Percentiles rank a stretch among this genome's conserved stretches.
Evolutionary conservation across 129 eudicot genomes (phyloP).

Genomic region (Arctium minus): DNA sequence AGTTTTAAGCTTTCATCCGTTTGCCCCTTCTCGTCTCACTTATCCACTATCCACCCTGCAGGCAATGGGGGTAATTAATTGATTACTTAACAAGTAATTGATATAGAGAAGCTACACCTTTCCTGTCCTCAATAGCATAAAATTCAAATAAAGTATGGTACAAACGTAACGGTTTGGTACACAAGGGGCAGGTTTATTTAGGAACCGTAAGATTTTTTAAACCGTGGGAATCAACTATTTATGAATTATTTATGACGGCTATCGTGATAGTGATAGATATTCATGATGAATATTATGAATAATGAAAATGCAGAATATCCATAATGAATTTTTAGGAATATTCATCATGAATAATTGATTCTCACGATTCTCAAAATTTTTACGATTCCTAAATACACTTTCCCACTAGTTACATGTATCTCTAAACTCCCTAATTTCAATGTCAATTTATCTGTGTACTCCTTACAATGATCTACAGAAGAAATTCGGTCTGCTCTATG

Average conservation of each 20-base stretch:
- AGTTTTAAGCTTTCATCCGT: not conserved
- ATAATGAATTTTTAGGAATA: not conserved
- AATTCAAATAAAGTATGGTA: not conserved
- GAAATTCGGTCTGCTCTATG: not conserved
- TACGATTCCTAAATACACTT: not conserved
- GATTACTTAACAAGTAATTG: not conserved
- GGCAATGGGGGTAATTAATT: not conserved
- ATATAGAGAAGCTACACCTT: not conserved
- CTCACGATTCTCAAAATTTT: not conserved
- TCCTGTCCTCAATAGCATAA: not conserved
- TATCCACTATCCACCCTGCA: constrained; percentile 6
- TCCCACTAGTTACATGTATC: not conserved
- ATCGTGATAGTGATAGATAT: too few species aligned
- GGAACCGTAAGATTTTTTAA: too few species aligned
- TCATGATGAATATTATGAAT: not conserved
- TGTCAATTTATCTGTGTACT: not conserved
- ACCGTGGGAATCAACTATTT: too few species aligned
- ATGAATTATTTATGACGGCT: too few species aligned
- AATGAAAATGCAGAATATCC: not conserved
- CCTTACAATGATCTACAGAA: not conserved
- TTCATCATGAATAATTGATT: not conserved
- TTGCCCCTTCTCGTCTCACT: not conserved
- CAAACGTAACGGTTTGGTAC: too few species aligned
- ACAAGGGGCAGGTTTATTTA: not conserved
- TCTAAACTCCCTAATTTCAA: not conserved